Conservation (phyloP, 768 basidiomycete species). For the Jaapia argillacea region DNA sequence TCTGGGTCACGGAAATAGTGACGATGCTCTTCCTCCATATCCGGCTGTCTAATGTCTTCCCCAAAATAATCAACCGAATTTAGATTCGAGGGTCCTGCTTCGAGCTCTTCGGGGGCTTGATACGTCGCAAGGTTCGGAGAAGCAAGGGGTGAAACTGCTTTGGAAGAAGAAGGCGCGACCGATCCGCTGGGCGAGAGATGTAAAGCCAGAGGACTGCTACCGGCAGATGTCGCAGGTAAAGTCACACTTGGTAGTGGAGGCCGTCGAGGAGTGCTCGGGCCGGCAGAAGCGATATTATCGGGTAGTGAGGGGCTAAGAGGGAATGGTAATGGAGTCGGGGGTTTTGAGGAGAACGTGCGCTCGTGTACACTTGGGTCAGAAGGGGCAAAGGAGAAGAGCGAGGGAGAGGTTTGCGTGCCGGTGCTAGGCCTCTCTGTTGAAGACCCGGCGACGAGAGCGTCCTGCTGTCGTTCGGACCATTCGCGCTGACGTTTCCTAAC, state of each 20-base stretch:
- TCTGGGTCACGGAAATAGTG: conserved; percentile 11
- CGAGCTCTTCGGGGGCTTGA: conserved; percentile 27
- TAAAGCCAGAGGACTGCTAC: conserved; percentile 1
- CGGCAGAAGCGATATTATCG: background rate
- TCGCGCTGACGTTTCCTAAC: too few relatives aligned
- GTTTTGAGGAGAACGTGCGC: conserved; percentile 2
- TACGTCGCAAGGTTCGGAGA: conserved; percentile 28
- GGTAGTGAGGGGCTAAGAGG: conserved; percentile 4
- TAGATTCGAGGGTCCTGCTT: conserved; percentile 9
- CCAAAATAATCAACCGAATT: conserved; percentile 14
- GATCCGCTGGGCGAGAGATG: background rate
- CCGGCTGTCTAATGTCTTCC: background rate
- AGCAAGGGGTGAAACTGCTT: conserved; percentile 16
- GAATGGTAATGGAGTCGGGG: conserved; percentile 9
- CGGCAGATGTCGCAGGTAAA: conserved; percentile 8
- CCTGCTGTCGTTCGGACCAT: too few relatives aligned
- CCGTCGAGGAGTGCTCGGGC: conserved; percentile 8
- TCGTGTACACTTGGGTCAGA: background rate
- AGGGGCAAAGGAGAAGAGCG: conserved; percentile 6
- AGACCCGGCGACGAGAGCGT: too few relatives aligned
- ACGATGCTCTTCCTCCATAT: conserved; percentile 9
- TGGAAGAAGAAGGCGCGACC: background rate
- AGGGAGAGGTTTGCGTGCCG: conserved; percentile 3
- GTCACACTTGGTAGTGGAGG: conserved; percentile 14
- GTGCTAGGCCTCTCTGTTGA: too few relatives aligned